Evolutionary conservation across 2,329 filamentous ascomycete genomes (phyloP).

Genomic region (Xylaria hypoxylon): DNA sequence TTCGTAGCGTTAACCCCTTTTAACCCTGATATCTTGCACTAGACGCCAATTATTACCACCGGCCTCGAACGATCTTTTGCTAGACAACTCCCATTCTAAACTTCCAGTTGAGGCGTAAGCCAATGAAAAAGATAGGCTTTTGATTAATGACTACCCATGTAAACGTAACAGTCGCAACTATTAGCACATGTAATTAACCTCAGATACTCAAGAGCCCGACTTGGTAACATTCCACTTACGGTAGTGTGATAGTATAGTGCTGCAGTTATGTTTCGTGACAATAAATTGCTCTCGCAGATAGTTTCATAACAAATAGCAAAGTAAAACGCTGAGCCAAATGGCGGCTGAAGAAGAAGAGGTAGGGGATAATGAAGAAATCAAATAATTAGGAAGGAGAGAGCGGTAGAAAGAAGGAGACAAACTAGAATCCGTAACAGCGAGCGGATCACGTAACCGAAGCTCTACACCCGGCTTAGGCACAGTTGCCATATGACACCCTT

Average conservation of each 20-base stretch:
- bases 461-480: not conserved
- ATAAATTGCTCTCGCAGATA: not conserved
- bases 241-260: no score
- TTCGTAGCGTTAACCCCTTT: not conserved
- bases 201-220: no score
- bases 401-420: not conserved
- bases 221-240: no score
- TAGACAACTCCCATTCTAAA: not conserved
- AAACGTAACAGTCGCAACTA: no score
- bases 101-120: not conserved
- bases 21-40: not conserved
- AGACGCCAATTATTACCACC: not conserved
- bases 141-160: not conserved
- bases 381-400: no score
- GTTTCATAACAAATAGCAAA: not conserved
- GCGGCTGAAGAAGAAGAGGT: not conserved
- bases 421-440: not conserved
- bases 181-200: no score
- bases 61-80: not conserved
- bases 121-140: not conserved
- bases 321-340: no score
- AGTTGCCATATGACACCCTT: constrained; percentile 12
- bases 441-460: not conserved
- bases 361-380: not conserved
- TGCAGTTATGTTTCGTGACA: no score